These are phyloP conservation scores for Suhomyces taliae DNA, from an alignment of 1,139 yeast species.

Conservation along the genomic window DNA sequence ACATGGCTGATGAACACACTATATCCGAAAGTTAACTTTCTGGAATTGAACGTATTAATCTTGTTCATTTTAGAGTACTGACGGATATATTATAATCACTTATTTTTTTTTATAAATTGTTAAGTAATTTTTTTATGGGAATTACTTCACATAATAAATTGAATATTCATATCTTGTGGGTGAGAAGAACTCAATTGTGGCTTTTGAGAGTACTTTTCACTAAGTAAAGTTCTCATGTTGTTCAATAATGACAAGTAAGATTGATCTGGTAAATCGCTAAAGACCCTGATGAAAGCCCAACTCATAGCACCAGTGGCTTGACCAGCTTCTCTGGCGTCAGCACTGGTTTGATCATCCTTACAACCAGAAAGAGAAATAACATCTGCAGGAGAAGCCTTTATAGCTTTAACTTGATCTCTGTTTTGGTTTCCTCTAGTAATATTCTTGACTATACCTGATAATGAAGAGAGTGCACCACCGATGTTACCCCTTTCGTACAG, in stretches of 20 bases:
- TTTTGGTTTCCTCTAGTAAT: slow-evolving; percentile 32
- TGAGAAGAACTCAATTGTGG: slow-evolving; percentile 87
- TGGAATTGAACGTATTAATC: too few species aligned
- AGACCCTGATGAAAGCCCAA: slow-evolving; percentile 77
- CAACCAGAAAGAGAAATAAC: slow-evolving; percentile 87
- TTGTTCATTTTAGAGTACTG: too few species aligned
- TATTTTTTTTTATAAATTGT: neutral
- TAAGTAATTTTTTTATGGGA: neutral
- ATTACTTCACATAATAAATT: slow-evolving; percentile 14
- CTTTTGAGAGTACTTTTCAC: slow-evolving; percentile 75
- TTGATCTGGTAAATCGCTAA: slow-evolving; percentile 69
- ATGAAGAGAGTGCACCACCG: slow-evolving; percentile 47
- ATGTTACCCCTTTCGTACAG: slow-evolving; percentile 74
- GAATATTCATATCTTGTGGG: slow-evolving; percentile 71
- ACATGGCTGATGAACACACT: too few species aligned
- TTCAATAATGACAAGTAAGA: slow-evolving; percentile 75
- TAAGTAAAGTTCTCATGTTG: slow-evolving; percentile 71
- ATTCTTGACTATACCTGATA: slow-evolving; percentile 50
- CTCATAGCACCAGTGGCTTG: slow-evolving; percentile 92
- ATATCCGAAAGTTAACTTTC: too few species aligned
- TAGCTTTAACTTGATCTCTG: slow-evolving; percentile 35
- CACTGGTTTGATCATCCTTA: slow-evolving; percentile 78
- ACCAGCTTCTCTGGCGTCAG: slow-evolving; percentile 81
- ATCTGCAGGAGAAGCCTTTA: slow-evolving; percentile 85
- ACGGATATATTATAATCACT: neutral